Evolutionary conservation across 371 early-diverging fungal genomes (phyloP), one percentile per base, ranked within the genome.

Genomic region (Zychaea mexicana): DNA sequence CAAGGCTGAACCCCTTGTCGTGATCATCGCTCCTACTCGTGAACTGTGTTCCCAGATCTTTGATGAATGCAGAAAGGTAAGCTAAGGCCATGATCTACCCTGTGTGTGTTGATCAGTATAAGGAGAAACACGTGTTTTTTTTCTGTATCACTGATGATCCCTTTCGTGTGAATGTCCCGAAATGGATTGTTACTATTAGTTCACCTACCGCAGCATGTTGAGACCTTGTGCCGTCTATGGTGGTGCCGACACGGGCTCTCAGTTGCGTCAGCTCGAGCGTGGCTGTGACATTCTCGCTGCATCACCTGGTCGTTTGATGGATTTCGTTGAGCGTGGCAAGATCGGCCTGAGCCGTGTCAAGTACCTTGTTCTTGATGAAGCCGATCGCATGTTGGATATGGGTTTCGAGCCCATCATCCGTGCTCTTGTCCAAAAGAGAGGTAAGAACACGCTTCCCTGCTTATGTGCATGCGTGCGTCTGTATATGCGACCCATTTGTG

Each of bases 381-480:
- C 97, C 9, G 98, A 98, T 71, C 85, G 98, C 62, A 98, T 98
- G 98, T 78, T 99, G 64, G 99, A 99, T 75, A 98, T 98, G 98
- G 99, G 99, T 60, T 99, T 99, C 78, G 99, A 99, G 84, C 88
- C 92, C 24, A 92, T 97, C 71, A 86, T 99, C 31, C 90, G 96
- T 70, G 86, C 86, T 67, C 94, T 99, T 67, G 91, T 98, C 27
- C 89, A 91, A 54, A 92, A 94, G 78, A 91, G 94, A 61, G 76
- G 71, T 67, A 70, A 64, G 66, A 47, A 90, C n/a, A 42, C 7
- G 15, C 15, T 17, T 42, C 4, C 22, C 13, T 19, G 42, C 28
- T 32, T 45, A 47, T 21, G 10, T 62, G 30, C 7, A n/a, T 62
- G 21, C 13, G 22, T n/a, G 21, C 19, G 10, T 60, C 12, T 8